These are phyloP conservation scores for Xylariaceae sp. DNA, from an alignment of 2,329 filamentous ascomycete genomes.

Conservation along the genomic window DNA sequence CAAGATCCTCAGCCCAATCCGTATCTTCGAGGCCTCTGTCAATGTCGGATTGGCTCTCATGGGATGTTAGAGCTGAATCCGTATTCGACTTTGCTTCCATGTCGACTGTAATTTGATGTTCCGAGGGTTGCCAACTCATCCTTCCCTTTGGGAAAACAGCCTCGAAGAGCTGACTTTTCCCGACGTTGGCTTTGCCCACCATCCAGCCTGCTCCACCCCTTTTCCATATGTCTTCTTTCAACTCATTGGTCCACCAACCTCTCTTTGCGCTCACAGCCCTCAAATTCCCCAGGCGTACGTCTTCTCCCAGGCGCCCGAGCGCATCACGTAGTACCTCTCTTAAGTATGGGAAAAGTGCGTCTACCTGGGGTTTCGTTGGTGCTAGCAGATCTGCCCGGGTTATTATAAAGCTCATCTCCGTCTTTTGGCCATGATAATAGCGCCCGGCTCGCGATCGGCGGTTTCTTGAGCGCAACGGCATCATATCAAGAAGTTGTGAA, in stretches of 20 bases:
- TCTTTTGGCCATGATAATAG: constrained; percentile 62
- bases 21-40: constrained; percentile 14
- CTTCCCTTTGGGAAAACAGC: constrained; percentile 76
- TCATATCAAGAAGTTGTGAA: constrained; percentile 61
- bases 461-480: constrained; percentile 72
- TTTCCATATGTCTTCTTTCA: constrained; percentile 81
- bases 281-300: constrained; percentile 82
- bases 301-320: constrained; percentile 59
- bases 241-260: constrained; percentile 81
- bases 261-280: constrained; percentile 79
- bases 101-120: constrained; percentile 34
- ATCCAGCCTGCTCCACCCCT: constrained; percentile 88
- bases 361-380: constrained; percentile 76
- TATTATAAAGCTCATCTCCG: constrained; percentile 84
- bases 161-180: constrained; percentile 89
- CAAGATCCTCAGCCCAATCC: constrained; percentile 22
- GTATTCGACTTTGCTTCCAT: constrained; percentile 24
- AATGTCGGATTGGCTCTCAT: background rate
- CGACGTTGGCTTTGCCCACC: constrained; percentile 97
- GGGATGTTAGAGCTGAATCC: background rate
- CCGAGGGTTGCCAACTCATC: constrained; percentile 38
- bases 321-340: constrained; percentile 69
- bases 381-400: constrained; percentile 83
- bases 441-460: constrained; percentile 64
- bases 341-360: constrained; percentile 80